A percentile compares a stretch with the other conserved stretches of the same genome.
Conservation (phyloP, 805 yeast species). For the Lachancea sp. region DNA sequence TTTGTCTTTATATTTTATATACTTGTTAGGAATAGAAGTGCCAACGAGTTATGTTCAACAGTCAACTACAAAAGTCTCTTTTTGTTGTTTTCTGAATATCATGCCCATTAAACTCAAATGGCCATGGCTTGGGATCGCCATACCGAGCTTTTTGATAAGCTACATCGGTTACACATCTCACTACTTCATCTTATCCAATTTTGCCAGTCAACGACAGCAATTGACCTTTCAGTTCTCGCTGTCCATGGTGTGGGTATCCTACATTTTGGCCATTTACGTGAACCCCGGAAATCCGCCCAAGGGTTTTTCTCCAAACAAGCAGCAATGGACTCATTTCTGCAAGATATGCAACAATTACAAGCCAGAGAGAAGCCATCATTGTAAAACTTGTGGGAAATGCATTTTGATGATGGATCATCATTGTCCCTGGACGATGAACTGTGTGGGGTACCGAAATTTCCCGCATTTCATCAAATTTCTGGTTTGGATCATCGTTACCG, state of each 20-base stretch:
- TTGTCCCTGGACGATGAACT: constrained; percentile 88
- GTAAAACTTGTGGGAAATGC: constrained; percentile 66
- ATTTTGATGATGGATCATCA: constrained; percentile 92
- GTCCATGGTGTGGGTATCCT: constrained; percentile 66
- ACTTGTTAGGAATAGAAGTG: too few species aligned
- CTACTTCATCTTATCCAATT: constrained; percentile 44
- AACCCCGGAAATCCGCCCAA: constrained; percentile 66
- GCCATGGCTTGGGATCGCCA: constrained; percentile 47
- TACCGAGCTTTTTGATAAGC: constrained; percentile 58
- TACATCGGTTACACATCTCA: constrained; percentile 60
- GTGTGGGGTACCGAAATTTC: constrained; percentile 73
- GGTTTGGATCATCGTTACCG: constrained; percentile 52
- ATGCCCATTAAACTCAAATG: constrained; percentile 39
- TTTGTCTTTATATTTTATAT: too few species aligned
- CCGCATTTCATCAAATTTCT: constrained; percentile 79
- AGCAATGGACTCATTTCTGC: constrained; percentile 65
- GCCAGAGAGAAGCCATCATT: constrained; percentile 84
- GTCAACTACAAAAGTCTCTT: too few species aligned
- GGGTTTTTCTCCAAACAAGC: constrained; percentile 37
- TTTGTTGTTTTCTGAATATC: too few species aligned
- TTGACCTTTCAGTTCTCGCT: constrained; percentile 42
- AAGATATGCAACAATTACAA: constrained; percentile 63
- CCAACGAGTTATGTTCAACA: too few species aligned
- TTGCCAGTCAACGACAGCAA: constrained; percentile 37
- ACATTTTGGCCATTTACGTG: constrained; percentile 56